phyloP scores from a whole-genome alignment of 2,329 filamentous ascomycete genomes.

The Fonsecaea erecta region DNA sequence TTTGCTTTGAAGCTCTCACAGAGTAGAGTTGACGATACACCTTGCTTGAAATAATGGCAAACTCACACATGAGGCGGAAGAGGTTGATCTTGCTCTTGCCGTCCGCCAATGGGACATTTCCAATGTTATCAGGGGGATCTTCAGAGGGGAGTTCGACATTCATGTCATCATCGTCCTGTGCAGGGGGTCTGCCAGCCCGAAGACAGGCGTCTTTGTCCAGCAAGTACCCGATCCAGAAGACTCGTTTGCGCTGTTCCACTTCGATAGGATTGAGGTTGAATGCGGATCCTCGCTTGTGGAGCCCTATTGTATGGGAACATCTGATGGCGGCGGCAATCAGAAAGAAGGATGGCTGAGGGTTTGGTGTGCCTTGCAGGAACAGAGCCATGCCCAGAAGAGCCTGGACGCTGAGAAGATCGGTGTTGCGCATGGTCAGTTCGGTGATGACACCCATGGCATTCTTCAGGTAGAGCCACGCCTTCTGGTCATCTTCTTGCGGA shows the following conservation, averaged over 20 bases:
- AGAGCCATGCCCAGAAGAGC: slow-evolving; percentile 89
- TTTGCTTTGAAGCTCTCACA: slow-evolving; percentile 86
- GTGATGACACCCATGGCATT: slow-evolving; percentile 93
- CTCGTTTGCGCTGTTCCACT: slow-evolving; percentile 83
- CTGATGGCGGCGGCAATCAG: slow-evolving; percentile 89
- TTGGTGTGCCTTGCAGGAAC: slow-evolving; percentile 94
- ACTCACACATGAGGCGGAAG: slow-evolving; percentile 89
- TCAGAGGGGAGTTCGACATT: slow-evolving; percentile 94
- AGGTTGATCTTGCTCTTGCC: slow-evolving; percentile 93
- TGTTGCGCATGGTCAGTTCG: slow-evolving; percentile 93
- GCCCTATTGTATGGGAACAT: slow-evolving; percentile 87
- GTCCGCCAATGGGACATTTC: slow-evolving; percentile 87
- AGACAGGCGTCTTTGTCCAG: slow-evolving; percentile 76
- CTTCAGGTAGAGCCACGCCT: slow-evolving; percentile 94
- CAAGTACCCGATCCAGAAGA: slow-evolving; percentile 78
- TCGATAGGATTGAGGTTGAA: slow-evolving; percentile 94
- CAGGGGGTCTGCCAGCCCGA: slow-evolving; percentile 71
- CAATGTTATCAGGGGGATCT: slow-evolving; percentile 87
- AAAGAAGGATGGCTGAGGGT: slow-evolving; percentile 91
- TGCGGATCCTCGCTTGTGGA: slow-evolving; percentile 89
- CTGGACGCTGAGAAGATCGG: slow-evolving; percentile 91
- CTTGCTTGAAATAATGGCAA: slow-evolving; percentile 87
- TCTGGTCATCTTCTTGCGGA: slow-evolving; percentile 86
- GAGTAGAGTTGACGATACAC: slow-evolving; percentile 95
- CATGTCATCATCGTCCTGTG: slow-evolving; percentile 82